These are phyloP conservation scores for Pyrenophora teres DNA, from an alignment of 2,329 filamentous ascomycete genomes.

Conservation along the genomic window DNA sequence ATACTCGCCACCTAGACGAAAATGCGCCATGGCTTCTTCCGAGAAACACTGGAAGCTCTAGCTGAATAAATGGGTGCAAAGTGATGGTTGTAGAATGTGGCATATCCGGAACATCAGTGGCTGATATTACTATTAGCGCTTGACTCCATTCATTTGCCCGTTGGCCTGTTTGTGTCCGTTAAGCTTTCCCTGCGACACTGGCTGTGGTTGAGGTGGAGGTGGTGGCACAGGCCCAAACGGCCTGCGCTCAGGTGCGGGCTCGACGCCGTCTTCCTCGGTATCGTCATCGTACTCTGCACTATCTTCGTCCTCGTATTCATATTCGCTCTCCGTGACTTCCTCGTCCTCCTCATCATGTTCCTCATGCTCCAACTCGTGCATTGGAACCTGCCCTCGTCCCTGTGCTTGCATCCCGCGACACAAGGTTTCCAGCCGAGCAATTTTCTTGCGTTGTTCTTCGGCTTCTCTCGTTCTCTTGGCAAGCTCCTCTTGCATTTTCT, in stretches of 20 bases:
- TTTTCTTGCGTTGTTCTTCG: constrained; percentile 81
- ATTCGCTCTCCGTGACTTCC: constrained; percentile 55
- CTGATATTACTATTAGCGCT: constrained; percentile 38
- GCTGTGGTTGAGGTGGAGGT: constrained; percentile 43
- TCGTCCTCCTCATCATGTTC: constrained; percentile 56
- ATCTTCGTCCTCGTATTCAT: constrained; percentile 51
- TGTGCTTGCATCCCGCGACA: constrained; percentile 97
- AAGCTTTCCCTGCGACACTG: constrained; percentile 37
- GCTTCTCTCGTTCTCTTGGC: constrained; percentile 74
- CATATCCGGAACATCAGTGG: constrained; percentile 8
- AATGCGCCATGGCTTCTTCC: not conserved
- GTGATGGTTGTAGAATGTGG: constrained; percentile 1
- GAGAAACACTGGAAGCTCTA: not conserved
- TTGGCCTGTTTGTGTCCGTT: constrained; percentile 48
- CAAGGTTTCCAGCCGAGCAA: constrained; percentile 88
- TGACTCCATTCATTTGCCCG: constrained; percentile 47
- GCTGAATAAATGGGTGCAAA: not conserved
- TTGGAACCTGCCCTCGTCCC: constrained; percentile 72
- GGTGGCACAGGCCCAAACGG: constrained; percentile 46
- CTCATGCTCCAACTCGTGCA: constrained; percentile 48
- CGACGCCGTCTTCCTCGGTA: constrained; percentile 59
- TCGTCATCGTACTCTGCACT: constrained; percentile 60
- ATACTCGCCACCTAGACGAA: not conserved
- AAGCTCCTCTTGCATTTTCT: constrained; percentile 72
- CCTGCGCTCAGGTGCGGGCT: constrained; percentile 38